Evolutionary conservation across 371 early-diverging fungal genomes (phyloP).

Genomic region (Capillidium rhysosporum): DNA sequence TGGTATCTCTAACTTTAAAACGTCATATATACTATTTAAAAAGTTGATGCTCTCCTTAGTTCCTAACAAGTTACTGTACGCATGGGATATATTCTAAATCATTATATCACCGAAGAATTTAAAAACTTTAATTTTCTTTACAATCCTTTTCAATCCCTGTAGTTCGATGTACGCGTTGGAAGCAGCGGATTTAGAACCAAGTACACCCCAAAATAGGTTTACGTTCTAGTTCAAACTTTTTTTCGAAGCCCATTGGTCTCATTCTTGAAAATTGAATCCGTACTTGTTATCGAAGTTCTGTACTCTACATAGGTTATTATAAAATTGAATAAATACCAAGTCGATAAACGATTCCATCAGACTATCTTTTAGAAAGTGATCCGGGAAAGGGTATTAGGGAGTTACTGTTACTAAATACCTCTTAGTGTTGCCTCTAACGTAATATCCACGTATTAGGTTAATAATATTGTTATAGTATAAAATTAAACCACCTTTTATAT

Average conservation of each 20-base stretch:
- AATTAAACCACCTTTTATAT: constrained; percentile 36
- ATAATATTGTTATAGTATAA: constrained; percentile 28
- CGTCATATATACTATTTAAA: no score
- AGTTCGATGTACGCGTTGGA: constrained; percentile 29
- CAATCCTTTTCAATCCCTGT: constrained; percentile 15
- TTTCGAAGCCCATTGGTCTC: constrained; percentile 30
- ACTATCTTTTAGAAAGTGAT: constrained; percentile 26
- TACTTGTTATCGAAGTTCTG: constrained; percentile 16
- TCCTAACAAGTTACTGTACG: background rate
- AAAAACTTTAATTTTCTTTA: constrained; percentile 15
- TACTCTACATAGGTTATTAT: constrained; percentile 36
- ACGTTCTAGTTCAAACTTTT: constrained; percentile 31
- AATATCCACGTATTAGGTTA: constrained; percentile 18
- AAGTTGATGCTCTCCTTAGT: no score
- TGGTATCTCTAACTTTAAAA: no score
- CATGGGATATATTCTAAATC: constrained; percentile 33
- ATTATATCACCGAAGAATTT: constrained; percentile 37
- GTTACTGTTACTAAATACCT: constrained; percentile 18
- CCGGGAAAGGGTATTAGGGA: constrained; percentile 29
- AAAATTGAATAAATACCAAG: constrained; percentile 49
- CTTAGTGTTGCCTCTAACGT: background rate
- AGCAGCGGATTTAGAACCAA: constrained; percentile 30
- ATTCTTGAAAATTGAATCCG: constrained; percentile 30
- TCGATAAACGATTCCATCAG: constrained; percentile 35
- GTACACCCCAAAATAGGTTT: constrained; percentile 33